Percentiles rank a stretch among this genome's conserved stretches.
Evolutionary conservation across 371 early-diverging fungal species (phyloP).

Genomic region (Capillidium rhysosporum): DNA sequence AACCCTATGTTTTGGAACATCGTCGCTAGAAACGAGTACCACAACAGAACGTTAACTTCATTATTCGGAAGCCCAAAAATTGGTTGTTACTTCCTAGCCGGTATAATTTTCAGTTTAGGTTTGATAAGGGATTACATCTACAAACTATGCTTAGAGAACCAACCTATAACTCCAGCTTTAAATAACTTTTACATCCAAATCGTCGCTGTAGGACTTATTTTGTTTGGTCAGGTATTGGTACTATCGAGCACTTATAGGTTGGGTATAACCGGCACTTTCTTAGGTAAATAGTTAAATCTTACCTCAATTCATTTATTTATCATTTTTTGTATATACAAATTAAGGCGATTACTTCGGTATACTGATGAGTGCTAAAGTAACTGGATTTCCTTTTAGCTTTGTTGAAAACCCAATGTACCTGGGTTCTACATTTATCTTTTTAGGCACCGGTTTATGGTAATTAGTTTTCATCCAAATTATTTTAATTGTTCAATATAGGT

Average conservation of each 20-base stretch:
- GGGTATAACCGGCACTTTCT: constrained; percentile 79
- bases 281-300: constrained; percentile 24
- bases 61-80: constrained; percentile 38
- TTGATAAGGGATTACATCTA: constrained; percentile 60
- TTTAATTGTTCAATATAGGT: constrained; percentile 15
- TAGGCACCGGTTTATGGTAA: constrained; percentile 71
- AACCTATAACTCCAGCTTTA: constrained; percentile 34
- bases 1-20: constrained; percentile 85
- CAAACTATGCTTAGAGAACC: constrained; percentile 38
- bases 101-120: constrained; percentile 61
- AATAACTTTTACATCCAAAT: constrained; percentile 19
- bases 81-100: constrained; percentile 66
- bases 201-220: constrained; percentile 28
- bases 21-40: constrained; percentile 69
- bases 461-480: neutral
- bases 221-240: constrained; percentile 52
- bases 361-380: constrained; percentile 67
- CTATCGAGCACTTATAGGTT: constrained; percentile 68
- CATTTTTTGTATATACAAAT: neutral
- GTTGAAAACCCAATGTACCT: constrained; percentile 87
- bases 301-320: too few species aligned
- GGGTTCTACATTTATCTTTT: constrained; percentile 73
- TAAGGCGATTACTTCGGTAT: constrained; percentile 91
- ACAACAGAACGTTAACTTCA: constrained; percentile 42
- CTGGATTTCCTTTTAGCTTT: constrained; percentile 80